Base-by-base conservation (phyloP, 2,329 filamentous ascomycete species). In the Aspergillus vadensis region DNA sequence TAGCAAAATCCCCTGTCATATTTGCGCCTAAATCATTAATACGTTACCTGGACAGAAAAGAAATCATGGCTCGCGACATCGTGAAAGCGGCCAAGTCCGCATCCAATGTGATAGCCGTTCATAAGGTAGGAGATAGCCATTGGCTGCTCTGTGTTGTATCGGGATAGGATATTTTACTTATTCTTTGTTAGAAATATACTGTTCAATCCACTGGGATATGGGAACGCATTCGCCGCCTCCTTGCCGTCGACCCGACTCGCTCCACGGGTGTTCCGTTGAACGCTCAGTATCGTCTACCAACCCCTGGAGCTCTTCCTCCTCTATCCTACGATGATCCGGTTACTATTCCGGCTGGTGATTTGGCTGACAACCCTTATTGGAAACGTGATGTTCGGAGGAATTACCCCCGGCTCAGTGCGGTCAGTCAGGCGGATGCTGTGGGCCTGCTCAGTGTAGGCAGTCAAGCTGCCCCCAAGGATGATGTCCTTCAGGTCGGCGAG, bases 291-390 rank as follows among this genome's bases (percentile, higher is more conserved):
- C 93, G 95, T 70, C 89, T 91, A 79, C 95, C 95, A 62, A 80
- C 93, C 53, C 95, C 90, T 9, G 92, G 90, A 66, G 83, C 81
- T 67, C 81, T 86, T 71, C 88, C 91, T 70, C 91, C 91, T 38
- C 80, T 85, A 59, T 77, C 77, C 61, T 95, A 94, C 81, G 86
- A 91, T 76, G 92, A 96, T 75, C 91, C 91, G 21, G 90, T 94
- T 61, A 96, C 91, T 14, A 61, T 89, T 0, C 92, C 92, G n/a
- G 91, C 92, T 2, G 91, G 85, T 67, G 92, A 96, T 76, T 88
- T 96, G 70, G 92, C 92, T 70, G 91, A 94, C 77, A 96, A 96
- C 80, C 87, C 92, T 39, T 96, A 97, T 82, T 99, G 92, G 92
- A 96, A 96, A 84, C 92, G 95, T 72, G 95, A 99, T 74, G 78